Percentiles rank a stretch among this genome's conserved stretches.
phyloP scores from a whole-genome alignment of 2,329 filamentous ascomycete genomes.

The Trichoderma sp. region DNA sequence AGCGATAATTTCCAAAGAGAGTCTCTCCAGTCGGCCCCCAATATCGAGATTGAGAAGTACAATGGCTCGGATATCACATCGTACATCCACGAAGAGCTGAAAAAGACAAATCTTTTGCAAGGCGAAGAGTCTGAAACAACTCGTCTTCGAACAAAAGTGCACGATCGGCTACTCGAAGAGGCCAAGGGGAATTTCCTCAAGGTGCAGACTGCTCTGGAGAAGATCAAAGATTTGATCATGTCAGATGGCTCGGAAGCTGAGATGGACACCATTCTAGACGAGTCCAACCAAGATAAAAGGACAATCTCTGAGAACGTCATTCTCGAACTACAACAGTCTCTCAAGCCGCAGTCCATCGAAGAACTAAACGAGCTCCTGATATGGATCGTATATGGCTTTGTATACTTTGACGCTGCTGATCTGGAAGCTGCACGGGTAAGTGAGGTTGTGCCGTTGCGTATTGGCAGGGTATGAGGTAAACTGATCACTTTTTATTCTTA shows the following conservation, averaged over 20 bases:
- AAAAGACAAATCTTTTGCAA: neutral
- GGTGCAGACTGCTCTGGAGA: neutral
- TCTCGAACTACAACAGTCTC: neutral
- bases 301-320: neutral
- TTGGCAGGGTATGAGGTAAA: neutral
- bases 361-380: neutral
- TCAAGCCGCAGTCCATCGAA: neutral
- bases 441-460: neutral
- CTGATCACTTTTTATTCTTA: neutral
- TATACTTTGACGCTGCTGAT: neutral
- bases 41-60: neutral
- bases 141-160: neutral
- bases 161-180: neutral
- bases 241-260: neutral
- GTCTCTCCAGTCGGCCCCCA: neutral
- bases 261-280: neutral
- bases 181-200: slow-evolving; percentile 9
- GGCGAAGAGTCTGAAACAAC: neutral
- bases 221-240: slow-evolving; percentile 7
- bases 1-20: neutral
- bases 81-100: neutral
- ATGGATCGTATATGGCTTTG: neutral
- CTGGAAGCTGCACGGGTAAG: neutral
- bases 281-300: neutral
- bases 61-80: neutral